These are phyloP conservation scores for Diaporthe velutina DNA, from an alignment of 2,329 filamentous ascomycete genomes.

Conservation along the genomic window DNA sequence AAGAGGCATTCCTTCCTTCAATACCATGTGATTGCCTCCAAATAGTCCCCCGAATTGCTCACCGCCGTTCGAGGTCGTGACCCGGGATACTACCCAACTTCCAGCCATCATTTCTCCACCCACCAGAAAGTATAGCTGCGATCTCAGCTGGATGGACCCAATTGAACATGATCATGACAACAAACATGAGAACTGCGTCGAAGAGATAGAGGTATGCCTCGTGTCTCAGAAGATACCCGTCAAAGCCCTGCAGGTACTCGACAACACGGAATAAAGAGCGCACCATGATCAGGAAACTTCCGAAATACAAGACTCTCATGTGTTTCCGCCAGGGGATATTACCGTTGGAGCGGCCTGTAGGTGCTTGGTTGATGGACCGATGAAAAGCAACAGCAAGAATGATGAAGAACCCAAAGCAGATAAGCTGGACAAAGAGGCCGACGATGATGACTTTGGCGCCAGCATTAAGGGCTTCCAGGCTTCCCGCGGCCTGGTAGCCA, in stretches of 20 bases:
- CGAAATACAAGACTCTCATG: constrained; percentile 27
- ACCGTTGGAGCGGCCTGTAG: constrained; percentile 25
- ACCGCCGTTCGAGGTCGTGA: background rate
- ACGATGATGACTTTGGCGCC: constrained; percentile 43
- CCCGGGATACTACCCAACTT: background rate
- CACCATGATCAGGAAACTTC: constrained; percentile 49
- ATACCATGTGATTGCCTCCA: background rate
- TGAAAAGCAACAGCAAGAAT: constrained; percentile 58
- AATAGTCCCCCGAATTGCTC: background rate
- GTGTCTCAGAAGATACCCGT: constrained; percentile 56
- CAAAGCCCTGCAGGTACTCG: constrained; percentile 57
- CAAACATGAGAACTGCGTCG: constrained; percentile 41
- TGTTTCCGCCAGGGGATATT: constrained; percentile 44
- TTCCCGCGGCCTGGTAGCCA: constrained; percentile 1
- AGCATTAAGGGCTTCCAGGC: constrained; percentile 32
- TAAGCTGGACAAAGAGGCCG: constrained; percentile 63
- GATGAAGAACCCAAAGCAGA: constrained; percentile 64
- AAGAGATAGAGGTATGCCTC: constrained; percentile 60
- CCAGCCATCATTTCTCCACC: background rate
- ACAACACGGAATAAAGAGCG: constrained; percentile 52
- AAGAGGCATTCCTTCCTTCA: background rate
- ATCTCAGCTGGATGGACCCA: constrained; percentile 16
- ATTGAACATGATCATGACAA: constrained; percentile 11
- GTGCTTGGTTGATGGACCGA: constrained; percentile 47
- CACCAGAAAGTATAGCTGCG: background rate